A percentile compares a stretch with the other conserved stretches of the same genome.
Evolutionary conservation across 305 asterid species (phyloP).

Genomic region (Andrographis paniculata): DNA sequence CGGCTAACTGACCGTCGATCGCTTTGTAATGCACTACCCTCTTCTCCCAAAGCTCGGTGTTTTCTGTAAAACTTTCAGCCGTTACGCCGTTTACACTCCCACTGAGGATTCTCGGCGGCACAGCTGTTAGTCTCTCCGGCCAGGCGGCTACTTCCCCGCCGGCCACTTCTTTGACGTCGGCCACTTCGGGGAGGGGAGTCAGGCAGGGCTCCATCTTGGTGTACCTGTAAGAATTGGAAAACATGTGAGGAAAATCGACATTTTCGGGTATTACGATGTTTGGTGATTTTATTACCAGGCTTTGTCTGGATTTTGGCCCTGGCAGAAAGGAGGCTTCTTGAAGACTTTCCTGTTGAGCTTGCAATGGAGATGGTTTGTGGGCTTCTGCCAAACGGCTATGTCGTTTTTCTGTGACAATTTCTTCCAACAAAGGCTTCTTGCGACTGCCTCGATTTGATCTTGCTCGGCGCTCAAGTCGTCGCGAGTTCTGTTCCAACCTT

Average conservation of each 20-base stretch:
- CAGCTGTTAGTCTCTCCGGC: constrained; percentile 70
- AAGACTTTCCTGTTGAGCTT: constrained; percentile 51
- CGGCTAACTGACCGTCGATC: constrained; percentile 66
- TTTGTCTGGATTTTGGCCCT: constrained; percentile 56
- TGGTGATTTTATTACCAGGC: constrained; percentile 50
- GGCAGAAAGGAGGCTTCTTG: constrained; percentile 65
- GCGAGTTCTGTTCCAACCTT: constrained; percentile 65
- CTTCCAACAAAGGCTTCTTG: constrained; percentile 86
- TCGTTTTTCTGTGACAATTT: constrained; percentile 67
- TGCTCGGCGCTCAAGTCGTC: constrained; percentile 60
- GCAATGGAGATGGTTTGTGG: constrained; percentile 75
- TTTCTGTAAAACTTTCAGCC: constrained; percentile 33
- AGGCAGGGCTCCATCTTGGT: constrained; percentile 80
- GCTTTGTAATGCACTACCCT: constrained; percentile 65
- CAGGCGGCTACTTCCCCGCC: constrained; percentile 68
- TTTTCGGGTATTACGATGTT: not conserved
- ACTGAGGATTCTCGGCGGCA: constrained; percentile 67
- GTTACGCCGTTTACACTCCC: constrained; percentile 55
- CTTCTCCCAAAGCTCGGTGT: constrained; percentile 59
- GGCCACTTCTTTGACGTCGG: constrained; percentile 46
- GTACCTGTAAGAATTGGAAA: constrained; percentile 33
- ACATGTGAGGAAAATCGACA: not conserved
- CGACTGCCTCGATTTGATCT: constrained; percentile 55
- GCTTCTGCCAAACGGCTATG: constrained; percentile 78
- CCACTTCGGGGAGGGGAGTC: constrained; percentile 81